phyloP scores from a whole-genome alignment of 176 grass and related monocot genomes.

The Triticum aestivum region IWGSC_CS_RefSeq_v2.1 NC_057801.1:568813684-568814183 shows the following conservation, averaged over 20 bases:
- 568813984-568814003: not conserved
- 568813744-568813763: not conserved
- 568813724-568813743: not conserved
- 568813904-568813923: not conserved
- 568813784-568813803: not conserved
- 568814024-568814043: not conserved
- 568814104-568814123: not conserved
- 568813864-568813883: not conserved
- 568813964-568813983: not conserved
- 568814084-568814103: not conserved
- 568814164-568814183: too few species aligned
- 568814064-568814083: not conserved
- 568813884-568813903: not conserved
- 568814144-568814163: not conserved
- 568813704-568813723: not conserved
- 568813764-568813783: not conserved
- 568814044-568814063: not conserved
- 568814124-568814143: not conserved
- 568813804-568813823: not conserved
- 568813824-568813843: not conserved
- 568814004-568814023: not conserved
- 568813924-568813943: not conserved
- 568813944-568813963: conserved; percentile 4
- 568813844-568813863: not conserved
- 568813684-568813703: conserved; percentile 2